Evolutionary conservation across 2,329 filamentous ascomycete genomes (phyloP), one percentile per base, ranked within the genome.

Genomic region (Aspergillus floridensis): DNA sequence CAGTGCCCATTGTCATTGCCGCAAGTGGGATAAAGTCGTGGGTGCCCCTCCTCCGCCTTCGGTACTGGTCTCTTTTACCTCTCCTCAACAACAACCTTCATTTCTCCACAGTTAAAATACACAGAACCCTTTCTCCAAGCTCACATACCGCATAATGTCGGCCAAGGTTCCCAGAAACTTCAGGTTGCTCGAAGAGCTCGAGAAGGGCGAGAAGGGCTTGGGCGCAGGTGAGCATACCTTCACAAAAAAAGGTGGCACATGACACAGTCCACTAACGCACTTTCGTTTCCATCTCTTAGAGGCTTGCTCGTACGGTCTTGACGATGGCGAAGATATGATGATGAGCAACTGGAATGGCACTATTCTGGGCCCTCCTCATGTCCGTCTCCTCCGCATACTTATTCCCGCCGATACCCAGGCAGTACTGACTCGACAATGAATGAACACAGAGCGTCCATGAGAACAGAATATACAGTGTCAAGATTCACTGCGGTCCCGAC

Each of bases 311-410:
- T 98, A 98, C 70, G 95, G 95, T 70, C 86, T 99, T 58, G 92
- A 93, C 65, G 92, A 98, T 76, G 88, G 91, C 51, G 93, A 97
- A 73, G 95, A 99, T 72, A 85, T 97, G 65, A 86, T 95, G 77
- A 96, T 99, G 93, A 93, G 90, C 65, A 92, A 97, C 82, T 99
- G 95, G 95, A 96, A 96, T 72, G 95, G 93, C 71, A 99, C 95
- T 16, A 98, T 99, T 66, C 87, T 97, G 53, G 95, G 95, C 1
- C 95, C 95, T 68, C 93, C 95, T 75, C 93, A 98, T 77, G 95
- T 97, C 83, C 72, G 90, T 80, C 35, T 41, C 53, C 29, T 14
- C 24, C 19, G 53, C 21, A 31, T 21, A 14, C 47, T 41, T 38
- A 22, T 51, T 38, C 16, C 50, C 59, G 55, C 41, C 55, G 21